These are phyloP conservation scores for Viridothelium virens DNA, from an alignment of 495 filamentous ascomycete genomes.

Conservation along the genomic window DNA sequence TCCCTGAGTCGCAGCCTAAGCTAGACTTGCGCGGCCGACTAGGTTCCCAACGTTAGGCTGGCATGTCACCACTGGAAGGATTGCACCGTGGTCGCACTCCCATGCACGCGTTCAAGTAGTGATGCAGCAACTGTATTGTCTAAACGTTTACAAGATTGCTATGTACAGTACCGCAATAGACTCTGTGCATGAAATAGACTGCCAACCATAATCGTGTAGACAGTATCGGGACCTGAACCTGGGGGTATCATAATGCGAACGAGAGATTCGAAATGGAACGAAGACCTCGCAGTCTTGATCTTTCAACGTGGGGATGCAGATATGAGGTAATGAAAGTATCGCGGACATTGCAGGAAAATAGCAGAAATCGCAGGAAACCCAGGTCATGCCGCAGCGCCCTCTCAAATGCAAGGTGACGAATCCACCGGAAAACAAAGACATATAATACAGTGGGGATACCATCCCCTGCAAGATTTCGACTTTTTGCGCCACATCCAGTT, in stretches of 20 bases:
- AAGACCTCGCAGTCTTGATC: background rate
- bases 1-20: too few relatives aligned
- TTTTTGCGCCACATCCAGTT: background rate
- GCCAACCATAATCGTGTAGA: background rate
- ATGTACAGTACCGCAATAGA: background rate
- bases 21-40: too few relatives aligned
- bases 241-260: conserved; percentile 10
- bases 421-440: background rate
- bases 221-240: background rate
- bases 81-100: background rate
- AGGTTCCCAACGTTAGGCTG: too few relatives aligned
- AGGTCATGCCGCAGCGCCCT: background rate
- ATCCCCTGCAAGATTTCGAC: background rate
- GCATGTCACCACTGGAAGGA: too few relatives aligned
- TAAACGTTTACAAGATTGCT: conserved; percentile 3
- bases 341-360: background rate
- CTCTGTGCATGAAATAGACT: background rate
- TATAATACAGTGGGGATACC: background rate
- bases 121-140: conserved; percentile 4
- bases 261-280: background rate
- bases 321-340: conserved; percentile 1
- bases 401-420: background rate
- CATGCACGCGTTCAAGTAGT: background rate
- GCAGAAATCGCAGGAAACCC: background rate
- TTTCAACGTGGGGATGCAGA: conserved; percentile 5